Base-by-base conservation (phyloP, 345 rosid species). In the Citrus cavaleriei region DNA sequence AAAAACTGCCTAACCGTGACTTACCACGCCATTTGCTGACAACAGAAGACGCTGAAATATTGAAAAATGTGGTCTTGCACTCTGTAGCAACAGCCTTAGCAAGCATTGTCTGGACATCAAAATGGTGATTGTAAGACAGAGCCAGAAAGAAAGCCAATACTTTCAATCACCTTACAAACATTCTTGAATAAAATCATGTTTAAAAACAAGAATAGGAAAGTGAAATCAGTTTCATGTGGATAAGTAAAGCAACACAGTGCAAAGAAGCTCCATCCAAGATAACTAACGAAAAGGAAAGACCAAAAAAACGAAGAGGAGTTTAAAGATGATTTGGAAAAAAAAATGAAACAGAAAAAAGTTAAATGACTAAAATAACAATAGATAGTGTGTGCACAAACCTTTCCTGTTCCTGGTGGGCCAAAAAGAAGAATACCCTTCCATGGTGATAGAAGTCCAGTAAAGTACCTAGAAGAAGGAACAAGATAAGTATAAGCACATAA, bases 401-500 rank as follows among this genome's bases (percentile, higher is more conserved):
- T 96, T 81, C 99, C 99, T 3, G 99, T 96, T 81, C 99, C 98
- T 2, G 98, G 97, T 61, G 99, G 99, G 32, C 99, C 99, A 80
- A 96, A 96, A 78, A 96, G 98, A 73, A 96, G 98, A 83, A 96
- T 94, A 78, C 99, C 99, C 87, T 96, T 96, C 99, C 99, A 96
- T 72, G 99, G 99, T 80, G 99, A 88, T 40, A 96, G 88, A 76
- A 94, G 91, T 81, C 99, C 99, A 14, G 95, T 94, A 69, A 96
- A 94, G 85, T 96, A 96, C 82, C 99, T 96, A 77, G 66, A 85
- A 77, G 30, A 63, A 69, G 4, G 73, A 63, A 25, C 65, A 69
- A 55, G 35, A 49, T 59, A 30, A 82, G n/a, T 7, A 54, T 30
- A 32, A 63, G 7, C 59, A 67, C 35, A 58, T 49, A 49, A 61